A percentile compares a stretch with the other conserved stretches of the same genome.
phyloP scores from a whole-genome alignment of 1,284 basidiomycete species.

The Cryptococcus hybrid region DNA sequence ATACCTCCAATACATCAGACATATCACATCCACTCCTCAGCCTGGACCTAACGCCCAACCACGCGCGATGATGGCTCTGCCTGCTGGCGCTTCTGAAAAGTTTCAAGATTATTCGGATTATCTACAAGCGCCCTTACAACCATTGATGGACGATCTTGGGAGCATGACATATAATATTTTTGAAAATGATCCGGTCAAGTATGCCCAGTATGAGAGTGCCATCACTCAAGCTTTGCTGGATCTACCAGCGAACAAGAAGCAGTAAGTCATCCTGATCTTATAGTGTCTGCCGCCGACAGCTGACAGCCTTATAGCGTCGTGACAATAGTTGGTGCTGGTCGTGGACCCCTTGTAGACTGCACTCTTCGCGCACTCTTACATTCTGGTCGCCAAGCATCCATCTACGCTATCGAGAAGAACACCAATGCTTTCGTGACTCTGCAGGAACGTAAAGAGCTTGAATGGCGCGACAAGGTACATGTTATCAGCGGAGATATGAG shows the following conservation, averaged over 20 bases:
- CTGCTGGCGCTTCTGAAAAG: constrained; percentile 63
- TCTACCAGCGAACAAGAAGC: constrained; percentile 51
- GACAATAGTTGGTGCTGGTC: constrained; percentile 90
- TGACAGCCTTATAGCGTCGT: constrained; percentile 59
- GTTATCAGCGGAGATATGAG: constrained; percentile 96
- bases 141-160: constrained; percentile 94
- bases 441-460: constrained; percentile 70
- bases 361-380: constrained; percentile 75
- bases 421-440: constrained; percentile 87
- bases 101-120: constrained; percentile 81
- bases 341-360: constrained; percentile 89
- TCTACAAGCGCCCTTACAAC: constrained; percentile 93
- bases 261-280: constrained; percentile 18
- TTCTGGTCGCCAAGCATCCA: constrained; percentile 61
- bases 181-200: constrained; percentile 97
- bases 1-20: constrained; percentile 85
- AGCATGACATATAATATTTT: constrained; percentile 96
- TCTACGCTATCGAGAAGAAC: constrained; percentile 97
- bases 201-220: constrained; percentile 91
- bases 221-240: constrained; percentile 78
- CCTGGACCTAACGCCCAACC: constrained; percentile 47
- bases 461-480: constrained; percentile 81
- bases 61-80: constrained; percentile 52
- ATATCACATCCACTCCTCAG: constrained; percentile 68
- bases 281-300: background rate